Conservation (phyloP, 495 filamentous ascomycete species). For the Letharia columbiana region DNA sequence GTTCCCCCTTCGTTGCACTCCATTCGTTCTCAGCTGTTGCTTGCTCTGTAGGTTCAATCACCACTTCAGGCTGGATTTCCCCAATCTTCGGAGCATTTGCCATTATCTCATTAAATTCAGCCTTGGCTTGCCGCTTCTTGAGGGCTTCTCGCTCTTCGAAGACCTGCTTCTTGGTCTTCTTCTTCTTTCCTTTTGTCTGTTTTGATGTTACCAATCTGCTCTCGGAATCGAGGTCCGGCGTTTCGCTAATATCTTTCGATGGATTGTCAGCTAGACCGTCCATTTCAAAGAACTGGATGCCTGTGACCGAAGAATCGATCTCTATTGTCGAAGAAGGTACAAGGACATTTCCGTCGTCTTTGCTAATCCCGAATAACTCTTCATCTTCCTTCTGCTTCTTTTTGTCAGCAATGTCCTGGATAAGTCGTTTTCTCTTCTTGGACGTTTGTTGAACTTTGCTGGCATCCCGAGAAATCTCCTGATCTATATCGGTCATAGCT, state of each 20-base stretch:
- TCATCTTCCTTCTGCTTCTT: conserved; percentile 73
- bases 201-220: conserved; percentile 26
- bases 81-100: conserved; percentile 23
- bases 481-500: conserved; percentile 16
- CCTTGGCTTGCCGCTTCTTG: conserved; percentile 38
- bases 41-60: conserved; percentile 25
- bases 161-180: conserved; percentile 67
- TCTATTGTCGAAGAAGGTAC: conserved; percentile 33
- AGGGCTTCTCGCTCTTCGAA: conserved; percentile 59
- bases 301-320: conserved; percentile 12
- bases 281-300: conserved; percentile 13
- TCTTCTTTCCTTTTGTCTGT: conserved; percentile 48
- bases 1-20: conserved; percentile 51
- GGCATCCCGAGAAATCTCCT: conserved; percentile 33
- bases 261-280: conserved; percentile 28
- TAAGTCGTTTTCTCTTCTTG: conserved; percentile 61
- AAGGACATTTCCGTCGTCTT: conserved; percentile 35
- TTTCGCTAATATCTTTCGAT: conserved; percentile 36
- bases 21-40: conserved; percentile 45
- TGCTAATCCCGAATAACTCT: conserved; percentile 58
- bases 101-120: conserved; percentile 31
- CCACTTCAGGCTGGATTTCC: conserved; percentile 22
- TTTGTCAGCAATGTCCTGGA: conserved; percentile 50
- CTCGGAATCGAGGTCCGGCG: conserved; percentile 35
- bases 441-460: conserved; percentile 35